phyloP scores from a whole-genome alignment of 2,329 filamentous ascomycete genomes.

The Setomelanomma holmii region DNA sequence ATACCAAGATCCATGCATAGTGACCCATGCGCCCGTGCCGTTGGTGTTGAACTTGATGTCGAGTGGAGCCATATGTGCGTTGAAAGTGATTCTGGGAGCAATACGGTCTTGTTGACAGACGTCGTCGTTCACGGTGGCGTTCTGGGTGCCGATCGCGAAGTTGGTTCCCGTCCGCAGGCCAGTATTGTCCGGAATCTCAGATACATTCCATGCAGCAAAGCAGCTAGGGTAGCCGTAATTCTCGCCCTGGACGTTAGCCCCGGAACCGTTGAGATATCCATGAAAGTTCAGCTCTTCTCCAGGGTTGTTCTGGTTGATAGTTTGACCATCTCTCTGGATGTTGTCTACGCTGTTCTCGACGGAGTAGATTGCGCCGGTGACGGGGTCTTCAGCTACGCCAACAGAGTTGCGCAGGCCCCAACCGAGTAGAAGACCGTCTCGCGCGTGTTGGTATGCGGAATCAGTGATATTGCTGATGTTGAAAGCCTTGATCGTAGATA shows the following conservation, averaged over 20 bases:
- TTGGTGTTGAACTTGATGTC: constrained; percentile 72
- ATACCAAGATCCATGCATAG: constrained; percentile 75
- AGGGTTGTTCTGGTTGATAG: constrained; percentile 73
- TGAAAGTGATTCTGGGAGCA: constrained; percentile 64
- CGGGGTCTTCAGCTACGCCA: constrained; percentile 69
- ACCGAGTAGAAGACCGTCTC: constrained; percentile 59
- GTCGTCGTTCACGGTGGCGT: constrained; percentile 56
- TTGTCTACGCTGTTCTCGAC: constrained; percentile 77
- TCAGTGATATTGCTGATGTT: constrained; percentile 55
- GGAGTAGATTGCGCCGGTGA: constrained; percentile 57
- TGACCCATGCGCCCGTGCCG: constrained; percentile 66
- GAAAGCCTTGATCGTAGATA: constrained; percentile 72
- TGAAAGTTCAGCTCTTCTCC: constrained; percentile 78
- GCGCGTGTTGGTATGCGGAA: constrained; percentile 57
- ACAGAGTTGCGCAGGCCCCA: constrained; percentile 79
- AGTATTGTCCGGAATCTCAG: constrained; percentile 56
- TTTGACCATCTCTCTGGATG: constrained; percentile 63
- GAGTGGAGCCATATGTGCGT: constrained; percentile 73
- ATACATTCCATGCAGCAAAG: constrained; percentile 69
- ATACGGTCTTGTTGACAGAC: constrained; percentile 51
- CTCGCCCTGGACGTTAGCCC: constrained; percentile 49
- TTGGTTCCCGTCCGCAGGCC: constrained; percentile 56
- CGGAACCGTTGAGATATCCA: constrained; percentile 64
- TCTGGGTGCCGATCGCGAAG: constrained; percentile 57
- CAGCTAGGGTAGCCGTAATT: constrained; percentile 78